These are phyloP conservation scores for Suhomyces prunicola DNA, from an alignment of 805 yeast species.

Conservation along the genomic window DNA sequence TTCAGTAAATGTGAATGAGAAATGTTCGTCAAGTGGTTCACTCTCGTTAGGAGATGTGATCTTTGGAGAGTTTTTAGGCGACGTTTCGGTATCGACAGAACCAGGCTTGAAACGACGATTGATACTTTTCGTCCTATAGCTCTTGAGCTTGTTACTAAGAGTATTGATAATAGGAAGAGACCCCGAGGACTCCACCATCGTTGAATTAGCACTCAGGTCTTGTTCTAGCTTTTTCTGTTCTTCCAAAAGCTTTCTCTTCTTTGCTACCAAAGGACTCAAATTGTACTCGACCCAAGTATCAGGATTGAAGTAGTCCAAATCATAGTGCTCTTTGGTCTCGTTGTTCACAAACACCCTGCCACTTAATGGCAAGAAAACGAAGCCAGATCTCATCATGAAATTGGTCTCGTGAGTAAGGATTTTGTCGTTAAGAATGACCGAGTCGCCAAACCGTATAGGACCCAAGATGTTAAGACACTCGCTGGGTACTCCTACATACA, in stretches of 20 bases:
- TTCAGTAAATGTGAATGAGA: constrained; percentile 47
- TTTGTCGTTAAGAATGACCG: constrained; percentile 69
- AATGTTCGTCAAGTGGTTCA: constrained; percentile 1
- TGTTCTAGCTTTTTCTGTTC: constrained; percentile 6
- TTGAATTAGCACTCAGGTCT: background rate
- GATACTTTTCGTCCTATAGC: constrained; percentile 15
- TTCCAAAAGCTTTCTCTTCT: constrained; percentile 27
- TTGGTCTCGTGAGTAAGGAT: constrained; percentile 77
- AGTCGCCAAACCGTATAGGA: constrained; percentile 79
- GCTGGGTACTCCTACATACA: constrained; percentile 81
- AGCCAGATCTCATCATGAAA: constrained; percentile 85
- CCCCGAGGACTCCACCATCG: constrained; percentile 2
- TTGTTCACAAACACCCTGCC: constrained; percentile 72
- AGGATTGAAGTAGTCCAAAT: constrained; percentile 76
- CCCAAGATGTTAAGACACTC: constrained; percentile 86
- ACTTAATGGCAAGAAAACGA: constrained; percentile 68
- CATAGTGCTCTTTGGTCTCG: constrained; percentile 54
- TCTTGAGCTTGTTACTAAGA: constrained; percentile 26
- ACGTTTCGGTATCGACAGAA: background rate
- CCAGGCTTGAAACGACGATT: constrained; percentile 1
- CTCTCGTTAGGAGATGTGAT: background rate
- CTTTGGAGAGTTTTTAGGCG: constrained; percentile 1
- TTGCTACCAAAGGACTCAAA: constrained; percentile 68
- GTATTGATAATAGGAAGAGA: constrained; percentile 23
- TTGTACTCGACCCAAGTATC: constrained; percentile 76